Base-by-base conservation (phyloP, 345 rosid species). In the Boechera divaricarpa region DNA sequence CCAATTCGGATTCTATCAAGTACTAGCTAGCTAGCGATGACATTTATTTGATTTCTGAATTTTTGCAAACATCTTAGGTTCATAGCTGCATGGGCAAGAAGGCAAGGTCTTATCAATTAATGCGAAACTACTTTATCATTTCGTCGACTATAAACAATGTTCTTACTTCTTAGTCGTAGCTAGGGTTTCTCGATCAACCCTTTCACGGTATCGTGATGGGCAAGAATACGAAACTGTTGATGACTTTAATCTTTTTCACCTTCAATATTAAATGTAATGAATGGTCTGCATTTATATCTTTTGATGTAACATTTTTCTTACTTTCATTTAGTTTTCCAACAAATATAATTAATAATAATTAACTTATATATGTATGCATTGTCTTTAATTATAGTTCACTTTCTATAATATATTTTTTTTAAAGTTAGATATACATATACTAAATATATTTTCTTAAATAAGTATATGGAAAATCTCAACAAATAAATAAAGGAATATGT, bases 141-240 rank as follows among this genome's bases (percentile, higher is more conserved):
- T 56, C 38, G 21, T 71, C 29, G 54, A n/a, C 66, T 77, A 77
- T 71, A 65, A 77, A 67, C n/a, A 57, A 65, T 63, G 28, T 64
- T 70, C 29, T 16, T 18, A 16, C 10, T 49, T 16, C 26, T 49
- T 52, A 53, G 53, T 56, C 28, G 47, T 77, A 77, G 73, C 73
- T 77, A 49, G 68, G 81, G 73, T 71, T 77, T 71, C 68, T 48
- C 54, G 7, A 55, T 57, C 71, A 63, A 63, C 52, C 76, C 44
- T 56, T 64, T 56, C 41, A 63, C 21, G 61, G 53, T 70, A 47
- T 63, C 76, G 80, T 77, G 72, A 77, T 77, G 80, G 80, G 80
- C 76, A 70, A 71, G 55, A 77, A 63, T 54, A 38, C 24, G 54
- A 57, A 63, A 47, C 54, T 70, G 18, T 13, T 70, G 35, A 76